phyloP scores from a whole-genome alignment of 192 early-diverging fungal species.

The Blastocladiella britannica region DNA sequence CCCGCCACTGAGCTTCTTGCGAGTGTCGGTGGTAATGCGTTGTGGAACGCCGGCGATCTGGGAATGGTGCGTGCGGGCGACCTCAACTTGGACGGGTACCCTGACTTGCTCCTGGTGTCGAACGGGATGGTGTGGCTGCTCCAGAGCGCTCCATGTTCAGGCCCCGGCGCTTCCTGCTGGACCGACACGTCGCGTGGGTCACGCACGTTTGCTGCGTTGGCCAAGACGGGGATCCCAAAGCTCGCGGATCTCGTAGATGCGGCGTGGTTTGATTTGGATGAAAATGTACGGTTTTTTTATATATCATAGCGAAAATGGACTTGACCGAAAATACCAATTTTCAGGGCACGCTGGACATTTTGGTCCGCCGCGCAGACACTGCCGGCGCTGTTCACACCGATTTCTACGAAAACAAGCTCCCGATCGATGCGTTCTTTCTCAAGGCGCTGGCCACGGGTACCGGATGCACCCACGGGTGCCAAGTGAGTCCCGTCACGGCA shows the following conservation, averaged over 20 bases:
- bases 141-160: slow-evolving; percentile 37
- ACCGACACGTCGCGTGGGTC: too few species aligned
- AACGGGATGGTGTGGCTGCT: slow-evolving; percentile 39
- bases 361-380: slow-evolving; percentile 30
- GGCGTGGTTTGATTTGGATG: slow-evolving; percentile 71
- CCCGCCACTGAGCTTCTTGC: too few species aligned
- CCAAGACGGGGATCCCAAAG: too few species aligned
- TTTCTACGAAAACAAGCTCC: slow-evolving; percentile 69
- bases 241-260: slow-evolving; percentile 21
- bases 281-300: slow-evolving; percentile 40
- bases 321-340: too few species aligned
- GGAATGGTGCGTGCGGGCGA: slow-evolving; percentile 41
- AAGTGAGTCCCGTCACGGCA: not conserved
- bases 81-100: slow-evolving; percentile 76
- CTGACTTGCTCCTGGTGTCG: slow-evolving; percentile 59
- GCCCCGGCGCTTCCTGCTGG: slow-evolving; percentile 15
- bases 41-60: too few species aligned
- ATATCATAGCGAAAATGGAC: slow-evolving; percentile 1
- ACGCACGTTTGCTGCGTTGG: slow-evolving; percentile 42
- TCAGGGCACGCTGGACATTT: slow-evolving; percentile 63
- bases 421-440: slow-evolving; percentile 85
- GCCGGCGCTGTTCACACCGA: slow-evolving; percentile 16
- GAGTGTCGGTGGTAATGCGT: too few species aligned
- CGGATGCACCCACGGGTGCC: not conserved
- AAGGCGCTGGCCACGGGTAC: slow-evolving; percentile 24